Percentiles rank a stretch among this genome's conserved stretches.
phyloP scores from a whole-genome alignment of 2,329 filamentous ascomycete species.

The Fonsecaea erecta region DNA sequence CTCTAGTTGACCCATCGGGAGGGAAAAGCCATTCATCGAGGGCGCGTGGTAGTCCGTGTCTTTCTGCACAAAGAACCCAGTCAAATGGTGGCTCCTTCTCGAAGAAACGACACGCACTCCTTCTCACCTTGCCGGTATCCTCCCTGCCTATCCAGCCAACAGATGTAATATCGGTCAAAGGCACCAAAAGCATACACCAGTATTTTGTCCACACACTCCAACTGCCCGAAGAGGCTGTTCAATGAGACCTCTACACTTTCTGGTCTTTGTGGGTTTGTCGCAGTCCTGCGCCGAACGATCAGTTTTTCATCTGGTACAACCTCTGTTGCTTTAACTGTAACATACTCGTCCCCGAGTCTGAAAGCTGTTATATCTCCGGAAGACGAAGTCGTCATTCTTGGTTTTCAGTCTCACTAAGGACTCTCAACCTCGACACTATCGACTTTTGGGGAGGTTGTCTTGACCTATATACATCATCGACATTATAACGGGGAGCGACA shows the following conservation, averaged over 20 bases:
- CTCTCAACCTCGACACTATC: neutral
- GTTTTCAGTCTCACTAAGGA: neutral
- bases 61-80: constrained; percentile 37
- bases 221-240: constrained; percentile 7
- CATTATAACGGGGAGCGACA: neutral
- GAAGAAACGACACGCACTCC: neutral
- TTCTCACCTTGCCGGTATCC: constrained; percentile 44
- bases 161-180: constrained; percentile 48
- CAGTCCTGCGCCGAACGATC: neutral
- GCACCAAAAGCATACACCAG: constrained; percentile 47
- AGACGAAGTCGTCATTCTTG: neutral
- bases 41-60: constrained; percentile 43
- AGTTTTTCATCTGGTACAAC: neutral
- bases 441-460: neutral
- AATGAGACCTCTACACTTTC: constrained; percentile 3
- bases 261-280: neutral
- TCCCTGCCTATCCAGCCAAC: constrained; percentile 45
- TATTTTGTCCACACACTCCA: constrained; percentile 41
- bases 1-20: constrained; percentile 39
- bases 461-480: neutral
- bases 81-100: neutral
- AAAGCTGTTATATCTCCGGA: neutral
- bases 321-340: neutral
- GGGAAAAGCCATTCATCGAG: constrained; percentile 46
- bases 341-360: neutral